These are phyloP conservation scores for Datura wrightii DNA, from an alignment of 257 asterid species.

Conservation along the genomic window DNA sequence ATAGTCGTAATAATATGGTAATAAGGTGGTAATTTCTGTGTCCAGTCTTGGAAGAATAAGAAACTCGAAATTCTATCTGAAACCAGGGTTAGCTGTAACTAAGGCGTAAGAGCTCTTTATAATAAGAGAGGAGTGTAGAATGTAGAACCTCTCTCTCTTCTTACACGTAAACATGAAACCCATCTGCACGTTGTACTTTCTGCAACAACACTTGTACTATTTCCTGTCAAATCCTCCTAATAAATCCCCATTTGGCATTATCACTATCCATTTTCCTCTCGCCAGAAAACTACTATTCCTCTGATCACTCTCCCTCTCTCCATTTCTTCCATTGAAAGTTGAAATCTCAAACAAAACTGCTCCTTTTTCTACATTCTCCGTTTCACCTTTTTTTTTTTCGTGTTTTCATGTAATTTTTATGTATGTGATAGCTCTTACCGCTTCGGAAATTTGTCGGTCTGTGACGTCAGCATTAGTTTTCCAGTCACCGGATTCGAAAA, in stretches of 20 bases:
- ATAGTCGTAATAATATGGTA: conserved; percentile 38
- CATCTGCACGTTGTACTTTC: conserved; percentile 36
- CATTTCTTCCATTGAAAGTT: conserved; percentile 29
- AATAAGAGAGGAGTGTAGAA: background rate
- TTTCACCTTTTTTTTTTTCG: background rate
- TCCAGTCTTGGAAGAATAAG: background rate
- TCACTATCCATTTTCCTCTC: conserved; percentile 40
- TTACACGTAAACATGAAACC: background rate
- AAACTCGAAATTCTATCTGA: conserved; percentile 14
- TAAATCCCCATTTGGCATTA: conserved; percentile 25
- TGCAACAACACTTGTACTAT: conserved; percentile 37
- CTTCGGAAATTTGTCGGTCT: conserved; percentile 7
- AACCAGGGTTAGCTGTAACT: conserved; percentile 48
- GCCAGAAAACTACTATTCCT: conserved; percentile 27
- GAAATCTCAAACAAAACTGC: conserved; percentile 23
- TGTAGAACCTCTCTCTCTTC: conserved; percentile 44
- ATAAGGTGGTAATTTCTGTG: background rate
- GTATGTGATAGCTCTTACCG: background rate
- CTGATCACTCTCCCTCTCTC: conserved; percentile 20
- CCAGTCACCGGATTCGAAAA: background rate
- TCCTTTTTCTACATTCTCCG: conserved; percentile 34
- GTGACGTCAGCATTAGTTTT: conserved; percentile 16
- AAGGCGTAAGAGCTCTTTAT: conserved; percentile 33
- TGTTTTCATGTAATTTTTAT: background rate
- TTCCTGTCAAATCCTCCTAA: background rate